Evolutionary conservation across 2,329 filamentous ascomycete genomes (phyloP).

Genomic region (Penicillium sp.): DNA sequence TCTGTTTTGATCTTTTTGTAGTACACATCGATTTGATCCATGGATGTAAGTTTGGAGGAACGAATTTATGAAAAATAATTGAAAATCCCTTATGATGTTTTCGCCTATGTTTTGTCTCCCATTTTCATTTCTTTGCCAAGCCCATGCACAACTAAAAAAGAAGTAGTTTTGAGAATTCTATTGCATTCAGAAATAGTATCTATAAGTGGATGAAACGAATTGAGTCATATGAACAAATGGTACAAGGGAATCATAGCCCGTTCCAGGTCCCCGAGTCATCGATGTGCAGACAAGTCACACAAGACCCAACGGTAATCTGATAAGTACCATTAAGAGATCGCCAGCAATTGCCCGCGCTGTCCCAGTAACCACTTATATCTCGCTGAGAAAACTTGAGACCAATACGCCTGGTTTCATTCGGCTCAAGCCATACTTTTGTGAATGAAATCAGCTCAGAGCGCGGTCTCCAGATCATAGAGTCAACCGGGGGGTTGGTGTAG

Average conservation of each 20-base stretch:
- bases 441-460: neutral
- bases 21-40: too few relatives aligned
- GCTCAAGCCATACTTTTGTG: neutral
- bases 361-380: neutral
- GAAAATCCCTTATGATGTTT: too few relatives aligned
- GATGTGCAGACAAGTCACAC: neutral
- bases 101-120: too few relatives aligned
- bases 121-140: too few relatives aligned
- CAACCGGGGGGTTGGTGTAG: neutral
- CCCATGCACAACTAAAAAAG: too few relatives aligned
- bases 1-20: too few relatives aligned
- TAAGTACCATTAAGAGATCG: neutral
- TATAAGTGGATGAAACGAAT: too few relatives aligned
- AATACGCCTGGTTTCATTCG: neutral
- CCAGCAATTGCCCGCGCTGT: neutral
- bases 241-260: neutral
- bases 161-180: too few relatives aligned
- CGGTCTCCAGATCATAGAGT: neutral
- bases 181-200: too few relatives aligned
- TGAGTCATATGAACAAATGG: neutral
- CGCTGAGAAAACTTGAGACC: neutral
- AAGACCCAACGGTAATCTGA: neutral
- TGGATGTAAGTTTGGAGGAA: too few relatives aligned
- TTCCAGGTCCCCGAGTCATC: neutral
- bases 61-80: too few relatives aligned